Percentiles rank a stretch among this genome's conserved stretches.
Evolutionary conservation across 352 stramenopile genomes (phyloP).

Genomic region (Ophiocytium majus): DNA sequence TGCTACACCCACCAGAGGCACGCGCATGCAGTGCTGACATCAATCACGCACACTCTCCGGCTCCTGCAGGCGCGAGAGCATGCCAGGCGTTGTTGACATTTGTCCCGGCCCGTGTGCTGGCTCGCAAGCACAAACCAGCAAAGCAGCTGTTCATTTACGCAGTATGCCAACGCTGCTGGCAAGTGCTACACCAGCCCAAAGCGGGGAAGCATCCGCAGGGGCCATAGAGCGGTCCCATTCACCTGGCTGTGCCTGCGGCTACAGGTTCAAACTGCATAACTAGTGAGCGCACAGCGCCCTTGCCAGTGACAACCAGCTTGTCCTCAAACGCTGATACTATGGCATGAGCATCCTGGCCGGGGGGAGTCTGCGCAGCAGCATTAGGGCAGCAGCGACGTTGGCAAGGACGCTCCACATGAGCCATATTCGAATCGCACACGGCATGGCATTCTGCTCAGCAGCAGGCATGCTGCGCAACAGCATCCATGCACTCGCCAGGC

Average conservation of each 20-base stretch:
- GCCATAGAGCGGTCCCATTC: no score
- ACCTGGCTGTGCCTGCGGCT: neutral
- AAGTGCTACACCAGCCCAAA: no score
- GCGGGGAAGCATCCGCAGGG: no score
- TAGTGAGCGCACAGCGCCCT: neutral
- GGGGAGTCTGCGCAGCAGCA: neutral
- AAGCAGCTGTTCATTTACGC: no score
- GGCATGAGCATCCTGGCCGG: conserved; percentile 3
- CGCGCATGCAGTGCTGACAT: no score
- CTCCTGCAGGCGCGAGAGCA: no score
- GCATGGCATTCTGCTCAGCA: neutral
- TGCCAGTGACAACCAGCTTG: neutral
- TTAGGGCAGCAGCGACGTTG: neutral
- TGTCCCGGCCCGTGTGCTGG: no score
- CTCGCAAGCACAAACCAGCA: no score
- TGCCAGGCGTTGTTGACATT: no score
- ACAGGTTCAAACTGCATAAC: neutral
- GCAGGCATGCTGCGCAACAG: neutral
- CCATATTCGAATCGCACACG: neutral
- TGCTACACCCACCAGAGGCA: no score
- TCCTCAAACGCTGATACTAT: conserved; percentile 1
- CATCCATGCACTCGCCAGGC: neutral
- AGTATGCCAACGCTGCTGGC: no score
- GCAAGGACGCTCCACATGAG: neutral
- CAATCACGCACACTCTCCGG: no score